phyloP scores from a whole-genome alignment of 768 basidiomycete genomes.

The Hydnum rufescens region DNA sequence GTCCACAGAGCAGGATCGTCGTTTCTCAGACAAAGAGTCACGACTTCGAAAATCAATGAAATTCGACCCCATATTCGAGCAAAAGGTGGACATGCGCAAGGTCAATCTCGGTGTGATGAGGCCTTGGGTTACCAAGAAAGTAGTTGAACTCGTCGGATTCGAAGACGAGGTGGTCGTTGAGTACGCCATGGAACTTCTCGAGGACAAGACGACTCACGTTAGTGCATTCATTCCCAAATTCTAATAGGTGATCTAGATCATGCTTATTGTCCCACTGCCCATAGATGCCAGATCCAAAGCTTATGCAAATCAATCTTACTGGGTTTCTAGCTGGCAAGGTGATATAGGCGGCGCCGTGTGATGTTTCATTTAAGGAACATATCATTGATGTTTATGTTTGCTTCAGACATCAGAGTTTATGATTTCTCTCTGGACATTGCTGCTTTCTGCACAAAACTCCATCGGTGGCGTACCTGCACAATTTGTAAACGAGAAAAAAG shows the following conservation, averaged over 20 bases:
- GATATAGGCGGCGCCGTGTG: constrained; percentile 2
- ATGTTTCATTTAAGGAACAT: too few species aligned
- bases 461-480: constrained; percentile 77
- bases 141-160: constrained; percentile 74
- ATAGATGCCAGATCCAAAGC: constrained; percentile 77
- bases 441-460: constrained; percentile 84
- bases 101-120: constrained; percentile 82
- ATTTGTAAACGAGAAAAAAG: constrained; percentile 83
- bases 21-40: constrained; percentile 88
- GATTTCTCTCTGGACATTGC: constrained; percentile 68
- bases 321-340: constrained; percentile 73
- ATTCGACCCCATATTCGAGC: constrained; percentile 75
- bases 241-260: too few species aligned
- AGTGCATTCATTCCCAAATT: constrained; percentile 18
- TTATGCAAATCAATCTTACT: constrained; percentile 87
- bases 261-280: neutral
- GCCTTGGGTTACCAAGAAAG: constrained; percentile 90
- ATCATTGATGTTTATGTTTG: neutral
- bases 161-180: constrained; percentile 97
- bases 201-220: constrained; percentile 71
- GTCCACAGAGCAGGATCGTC: constrained; percentile 74
- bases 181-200: constrained; percentile 86
- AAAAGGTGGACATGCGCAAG: constrained; percentile 93
- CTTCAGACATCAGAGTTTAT: constrained; percentile 57
- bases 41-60: constrained; percentile 78